Percentiles rank a stretch among this genome's conserved stretches.
Evolutionary conservation across 495 filamentous ascomycete genomes (phyloP).

Genomic region (Xylaria nigripes): DNA sequence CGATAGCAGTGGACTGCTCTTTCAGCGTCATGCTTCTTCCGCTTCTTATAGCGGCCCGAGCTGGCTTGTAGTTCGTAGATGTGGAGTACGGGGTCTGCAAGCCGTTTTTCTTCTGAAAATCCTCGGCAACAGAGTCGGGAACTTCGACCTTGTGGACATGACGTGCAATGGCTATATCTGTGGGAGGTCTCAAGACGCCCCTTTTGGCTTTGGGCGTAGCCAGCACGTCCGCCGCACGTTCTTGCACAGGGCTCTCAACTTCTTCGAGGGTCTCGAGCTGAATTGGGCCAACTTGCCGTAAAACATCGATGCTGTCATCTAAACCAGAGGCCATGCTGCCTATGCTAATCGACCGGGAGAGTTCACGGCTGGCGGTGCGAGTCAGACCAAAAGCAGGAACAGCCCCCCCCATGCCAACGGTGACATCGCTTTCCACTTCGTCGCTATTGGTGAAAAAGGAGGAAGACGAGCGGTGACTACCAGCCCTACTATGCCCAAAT

Average conservation of each 20-base stretch:
- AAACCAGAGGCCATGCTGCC: constrained; percentile 93
- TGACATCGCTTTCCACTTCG: constrained; percentile 59
- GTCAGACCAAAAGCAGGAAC: constrained; percentile 50
- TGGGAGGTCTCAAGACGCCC: constrained; percentile 51
- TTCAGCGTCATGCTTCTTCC: constrained; percentile 87
- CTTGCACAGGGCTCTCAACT: constrained; percentile 32
- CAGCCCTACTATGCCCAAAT: constrained; percentile 63
- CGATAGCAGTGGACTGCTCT: constrained; percentile 94
- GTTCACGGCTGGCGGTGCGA: constrained; percentile 43
- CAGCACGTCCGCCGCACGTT: constrained; percentile 26
- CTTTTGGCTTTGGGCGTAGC: constrained; percentile 44
- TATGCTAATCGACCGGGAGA: constrained; percentile 77
- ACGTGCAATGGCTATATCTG: constrained; percentile 80
- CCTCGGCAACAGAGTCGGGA: constrained; percentile 76
- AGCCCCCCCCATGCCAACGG: constrained; percentile 59
- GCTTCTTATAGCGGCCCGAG: constrained; percentile 49
- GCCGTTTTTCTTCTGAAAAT: constrained; percentile 59
- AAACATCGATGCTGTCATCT: constrained; percentile 62
- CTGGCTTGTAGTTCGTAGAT: constrained; percentile 43
- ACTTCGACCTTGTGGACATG: constrained; percentile 84
- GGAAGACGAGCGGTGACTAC: constrained; percentile 68
- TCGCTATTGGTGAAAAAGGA: constrained; percentile 63
- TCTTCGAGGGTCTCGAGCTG: constrained; percentile 47
- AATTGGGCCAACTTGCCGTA: constrained; percentile 31
- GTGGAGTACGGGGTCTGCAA: constrained; percentile 31